Conservation (phyloP, 2,329 filamentous ascomycete species). For the Cercospora sojina region DNA sequence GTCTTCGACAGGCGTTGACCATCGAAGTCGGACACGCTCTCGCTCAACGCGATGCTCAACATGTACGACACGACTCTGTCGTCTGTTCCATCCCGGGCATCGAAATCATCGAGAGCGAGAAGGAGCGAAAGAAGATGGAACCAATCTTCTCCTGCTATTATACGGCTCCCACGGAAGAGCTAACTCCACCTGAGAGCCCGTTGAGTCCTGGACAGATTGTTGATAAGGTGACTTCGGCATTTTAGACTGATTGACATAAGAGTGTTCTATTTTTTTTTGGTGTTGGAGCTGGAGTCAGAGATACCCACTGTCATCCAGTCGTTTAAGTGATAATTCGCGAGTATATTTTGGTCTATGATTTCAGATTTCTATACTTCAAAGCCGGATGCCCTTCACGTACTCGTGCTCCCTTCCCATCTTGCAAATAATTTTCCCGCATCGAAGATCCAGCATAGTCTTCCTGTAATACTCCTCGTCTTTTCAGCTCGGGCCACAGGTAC, state of each 20-base stretch:
- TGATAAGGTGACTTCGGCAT: background rate
- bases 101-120: background rate
- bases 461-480: conserved; percentile 38
- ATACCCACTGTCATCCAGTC: background rate
- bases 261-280: background rate
- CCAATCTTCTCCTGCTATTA: conserved; percentile 34
- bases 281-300: background rate
- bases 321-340: background rate
- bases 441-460: conserved; percentile 30
- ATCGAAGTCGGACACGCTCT: conserved; percentile 18
- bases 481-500: conserved; percentile 41
- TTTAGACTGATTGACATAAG: background rate
- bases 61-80: conserved; percentile 1
- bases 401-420: conserved; percentile 31
- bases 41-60: background rate
- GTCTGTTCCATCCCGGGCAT: conserved; percentile 4
- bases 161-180: conserved; percentile 16
- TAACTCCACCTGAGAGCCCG: conserved; percentile 26
- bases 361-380: conserved; percentile 17
- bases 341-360: background rate
- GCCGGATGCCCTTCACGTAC: conserved; percentile 33
- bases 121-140: conserved; percentile 24
- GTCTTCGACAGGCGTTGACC: conserved; percentile 21
- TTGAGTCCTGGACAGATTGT: conserved; percentile 13
- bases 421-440: conserved; percentile 35